Conservation (phyloP, 106 monocot genomes). For the Apostasia ramifera region DNA sequence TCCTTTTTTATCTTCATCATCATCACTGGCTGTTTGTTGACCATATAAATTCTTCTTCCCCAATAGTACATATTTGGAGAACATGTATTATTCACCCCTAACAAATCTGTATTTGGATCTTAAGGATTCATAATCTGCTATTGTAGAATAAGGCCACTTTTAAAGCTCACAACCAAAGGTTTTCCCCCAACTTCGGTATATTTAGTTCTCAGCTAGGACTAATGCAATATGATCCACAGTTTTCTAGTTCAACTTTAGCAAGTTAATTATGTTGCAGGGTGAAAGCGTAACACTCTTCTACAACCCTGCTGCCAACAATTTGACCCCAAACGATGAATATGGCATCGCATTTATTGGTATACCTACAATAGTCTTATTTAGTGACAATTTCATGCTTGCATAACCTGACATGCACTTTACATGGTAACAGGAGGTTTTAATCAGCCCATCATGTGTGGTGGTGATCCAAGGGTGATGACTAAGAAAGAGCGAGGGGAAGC, state of each 20-base stretch:
- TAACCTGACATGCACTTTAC: background rate
- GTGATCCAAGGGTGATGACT: conserved; percentile 82
- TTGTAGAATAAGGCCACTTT: background rate
- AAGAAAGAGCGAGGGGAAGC: conserved; percentile 67
- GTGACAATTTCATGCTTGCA: background rate
- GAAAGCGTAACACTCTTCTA: conserved; percentile 75
- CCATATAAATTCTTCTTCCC: too few relatives aligned
- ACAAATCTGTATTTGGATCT: too few relatives aligned
- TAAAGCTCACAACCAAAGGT: background rate
- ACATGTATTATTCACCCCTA: too few relatives aligned
- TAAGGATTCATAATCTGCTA: too few relatives aligned
- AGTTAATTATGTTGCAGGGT: conserved; percentile 39
- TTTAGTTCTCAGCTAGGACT: conserved; percentile 2
- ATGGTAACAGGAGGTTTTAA: conserved; percentile 76
- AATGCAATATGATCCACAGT: background rate
- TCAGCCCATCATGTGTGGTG: conserved; percentile 92
- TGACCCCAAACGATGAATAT: conserved; percentile 54
- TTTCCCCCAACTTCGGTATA: conserved; percentile 82
- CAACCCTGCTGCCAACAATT: conserved; percentile 68
- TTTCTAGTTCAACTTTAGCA: background rate
- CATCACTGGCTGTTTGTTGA: too few relatives aligned
- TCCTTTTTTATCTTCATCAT: too few relatives aligned
- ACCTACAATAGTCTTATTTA: background rate
- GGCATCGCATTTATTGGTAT: conserved; percentile 89
- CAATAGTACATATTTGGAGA: too few relatives aligned